A percentile compares a stretch with the other conserved stretches of the same genome.
phyloP scores from a whole-genome alignment of 345 rosid genomes.

The Pugionium cornutum region DNA sequence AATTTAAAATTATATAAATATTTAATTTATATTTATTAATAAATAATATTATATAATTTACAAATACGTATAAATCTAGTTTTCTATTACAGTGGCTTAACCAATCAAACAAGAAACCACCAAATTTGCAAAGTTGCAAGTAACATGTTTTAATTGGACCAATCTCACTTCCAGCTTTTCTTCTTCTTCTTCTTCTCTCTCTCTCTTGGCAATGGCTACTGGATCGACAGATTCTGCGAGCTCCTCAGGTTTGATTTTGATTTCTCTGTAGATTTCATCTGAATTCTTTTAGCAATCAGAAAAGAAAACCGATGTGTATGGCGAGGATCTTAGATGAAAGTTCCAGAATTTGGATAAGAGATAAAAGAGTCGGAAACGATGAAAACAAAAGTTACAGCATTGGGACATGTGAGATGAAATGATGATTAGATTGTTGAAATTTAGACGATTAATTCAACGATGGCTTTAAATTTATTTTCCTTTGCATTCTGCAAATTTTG shows the following conservation, averaged over 20 bases:
- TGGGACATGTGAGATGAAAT: slow-evolving; percentile 6
- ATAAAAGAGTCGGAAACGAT: not conserved
- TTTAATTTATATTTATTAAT: too few relatives aligned
- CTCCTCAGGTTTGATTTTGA: slow-evolving; percentile 33
- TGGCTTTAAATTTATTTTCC: not conserved
- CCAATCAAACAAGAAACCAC: slow-evolving; percentile 24
- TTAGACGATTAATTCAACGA: slow-evolving; percentile 9
- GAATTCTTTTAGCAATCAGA: not conserved
- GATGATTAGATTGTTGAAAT: slow-evolving; percentile 26
- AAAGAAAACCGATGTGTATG: not conserved
- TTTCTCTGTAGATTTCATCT: not conserved
- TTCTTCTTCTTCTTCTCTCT: not conserved
- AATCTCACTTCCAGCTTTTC: slow-evolving; percentile 19
- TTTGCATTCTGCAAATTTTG: slow-evolving; percentile 7
- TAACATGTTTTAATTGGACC: slow-evolving; percentile 9
- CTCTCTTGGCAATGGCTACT: slow-evolving; percentile 30
- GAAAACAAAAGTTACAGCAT: not conserved
- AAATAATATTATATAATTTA: too few relatives aligned
- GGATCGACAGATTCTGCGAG: slow-evolving; percentile 27
- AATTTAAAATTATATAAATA: too few relatives aligned
- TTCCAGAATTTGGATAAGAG: not conserved
- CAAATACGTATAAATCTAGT: too few relatives aligned
- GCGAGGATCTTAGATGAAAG: not conserved
- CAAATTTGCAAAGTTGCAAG: slow-evolving; percentile 21
- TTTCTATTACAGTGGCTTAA: slow-evolving; percentile 11